Evolutionary conservation across 495 filamentous ascomycete species (phyloP), one percentile per base, ranked within the genome.

Genomic region (Tricharina praecox): DNA sequence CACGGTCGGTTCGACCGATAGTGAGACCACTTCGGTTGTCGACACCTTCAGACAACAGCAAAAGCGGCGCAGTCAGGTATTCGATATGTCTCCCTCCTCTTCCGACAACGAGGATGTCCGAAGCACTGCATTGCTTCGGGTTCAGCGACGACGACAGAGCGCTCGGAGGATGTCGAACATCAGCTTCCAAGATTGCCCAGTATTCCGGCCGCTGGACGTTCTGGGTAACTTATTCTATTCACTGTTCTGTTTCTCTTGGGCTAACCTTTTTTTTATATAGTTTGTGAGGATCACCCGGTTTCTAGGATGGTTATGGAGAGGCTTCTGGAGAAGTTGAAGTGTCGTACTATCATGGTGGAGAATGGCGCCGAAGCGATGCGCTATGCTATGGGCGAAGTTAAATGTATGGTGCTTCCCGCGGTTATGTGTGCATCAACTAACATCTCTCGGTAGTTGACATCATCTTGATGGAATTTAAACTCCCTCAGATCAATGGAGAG

Each of bases 251-350:
- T n/a, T n/a, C n/a, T n/a, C n/a, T n/a, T n/a, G n/a, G n/a, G n/a
- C n/a, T n/a, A n/a, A n/a, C n/a, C n/a, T n/a, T n/a, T n/a, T n/a
- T n/a, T n/a, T n/a, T n/a, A n/a, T 60, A 18, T 16, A 61, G 87
- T 97, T 44, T 96, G 90, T 62, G 90, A 97, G 66, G 92, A 96
- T 62, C 90, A 96, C 60, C 92, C 92, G 0, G 85, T 96, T n/a
- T 94, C 88, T 13, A 75, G 86, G 37, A 70, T 96, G 63, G 86
- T 97, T 19, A 94, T 96, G 90, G 90, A 96, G 59, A 84, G 87
- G 49, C 66, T 96, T 4, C 75, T 96, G 36, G 92, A 96, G 63
- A 96, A 93, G 65, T 71, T 97, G 28, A 78, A 81, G 26, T 97
- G 90, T 55, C 81, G 92, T 15, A 94, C 86, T n/a, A 93, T 97